phyloP scores from a whole-genome alignment of 1,284 basidiomycete genomes.

The Gymnopus androsaceus region DNA sequence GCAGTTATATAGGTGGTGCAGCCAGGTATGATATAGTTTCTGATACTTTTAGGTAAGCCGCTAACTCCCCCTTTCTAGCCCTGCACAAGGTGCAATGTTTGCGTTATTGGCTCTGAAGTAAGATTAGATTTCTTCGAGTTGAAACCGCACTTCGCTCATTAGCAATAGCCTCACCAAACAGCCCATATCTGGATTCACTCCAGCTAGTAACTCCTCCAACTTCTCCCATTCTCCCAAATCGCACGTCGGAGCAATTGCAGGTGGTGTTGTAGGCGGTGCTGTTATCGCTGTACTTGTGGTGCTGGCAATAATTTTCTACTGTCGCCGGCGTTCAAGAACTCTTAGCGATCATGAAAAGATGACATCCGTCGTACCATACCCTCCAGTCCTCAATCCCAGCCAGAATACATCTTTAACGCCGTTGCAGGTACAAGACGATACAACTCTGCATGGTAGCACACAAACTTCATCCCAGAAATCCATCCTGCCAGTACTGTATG shows the following conservation, averaged over 20 bases:
- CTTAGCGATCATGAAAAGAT: background rate
- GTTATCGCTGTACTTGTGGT: background rate
- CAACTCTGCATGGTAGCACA: background rate
- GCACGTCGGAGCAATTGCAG: constrained; percentile 1
- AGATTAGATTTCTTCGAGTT: constrained; percentile 3
- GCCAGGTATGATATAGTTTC: constrained; percentile 23
- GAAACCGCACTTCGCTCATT: background rate
- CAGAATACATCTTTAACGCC: background rate
- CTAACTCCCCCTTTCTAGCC: constrained; percentile 21
- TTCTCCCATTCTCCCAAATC: too few relatives aligned
- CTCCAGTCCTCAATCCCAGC: background rate
- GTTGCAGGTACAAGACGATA: background rate
- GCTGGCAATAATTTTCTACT: background rate
- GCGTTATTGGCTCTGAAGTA: constrained; percentile 34
- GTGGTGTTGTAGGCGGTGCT: constrained; percentile 5
- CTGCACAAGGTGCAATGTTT: constrained; percentile 37
- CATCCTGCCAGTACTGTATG: too few relatives aligned
- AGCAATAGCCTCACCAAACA: background rate
- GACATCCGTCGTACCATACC: background rate
- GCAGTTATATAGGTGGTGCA: constrained; percentile 18
- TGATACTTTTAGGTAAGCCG: background rate
- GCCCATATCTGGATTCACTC: background rate
- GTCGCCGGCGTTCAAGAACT: background rate
- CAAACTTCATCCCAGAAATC: background rate
- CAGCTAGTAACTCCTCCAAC: background rate